phyloP scores from a whole-genome alignment of 805 yeast genomes.

The Pichia cabralensis region DNA sequence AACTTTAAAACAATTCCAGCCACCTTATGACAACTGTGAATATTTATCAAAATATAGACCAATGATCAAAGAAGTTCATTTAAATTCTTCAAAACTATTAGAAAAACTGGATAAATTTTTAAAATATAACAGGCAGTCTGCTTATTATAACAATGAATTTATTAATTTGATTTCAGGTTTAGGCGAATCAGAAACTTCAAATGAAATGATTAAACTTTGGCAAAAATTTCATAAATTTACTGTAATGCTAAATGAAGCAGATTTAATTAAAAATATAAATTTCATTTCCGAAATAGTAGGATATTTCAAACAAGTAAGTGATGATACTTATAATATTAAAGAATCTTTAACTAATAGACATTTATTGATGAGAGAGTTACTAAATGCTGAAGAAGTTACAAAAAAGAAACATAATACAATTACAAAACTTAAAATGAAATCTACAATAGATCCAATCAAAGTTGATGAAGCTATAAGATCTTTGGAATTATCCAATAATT shows the following conservation, averaged over 20 bases:
- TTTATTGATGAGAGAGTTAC: conserved; percentile 78
- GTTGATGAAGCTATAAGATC: conserved; percentile 84
- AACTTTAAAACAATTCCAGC: conserved; percentile 82
- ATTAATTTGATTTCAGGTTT: conserved; percentile 32
- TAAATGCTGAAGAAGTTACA: conserved; percentile 69
- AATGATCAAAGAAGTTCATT: conserved; percentile 64
- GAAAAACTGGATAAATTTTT: conserved; percentile 43
- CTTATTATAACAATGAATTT: conserved; percentile 35
- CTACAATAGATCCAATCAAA: conserved; percentile 74
- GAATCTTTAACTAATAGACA: conserved; percentile 92
- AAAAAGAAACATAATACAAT: conserved; percentile 64
- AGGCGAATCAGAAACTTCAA: conserved; percentile 36
- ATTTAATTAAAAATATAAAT: conserved; percentile 58
- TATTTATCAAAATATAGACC: conserved; percentile 85
- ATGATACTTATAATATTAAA: conserved; percentile 79
- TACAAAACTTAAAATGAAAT: conserved; percentile 55
- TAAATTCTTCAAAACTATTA: conserved; percentile 44
- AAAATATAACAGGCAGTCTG: conserved; percentile 47
- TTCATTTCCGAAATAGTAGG: conserved; percentile 73
- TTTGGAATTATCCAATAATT: conserved; percentile 65
- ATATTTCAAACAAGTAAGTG: conserved; percentile 49
- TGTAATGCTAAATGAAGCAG: conserved; percentile 65
- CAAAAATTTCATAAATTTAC: conserved; percentile 61
- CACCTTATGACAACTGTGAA: conserved; percentile 81
- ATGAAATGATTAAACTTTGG: conserved; percentile 75